phyloP scores from a whole-genome alignment of 2,329 filamentous ascomycete species.

The Fusarium lateritium region DNA sequence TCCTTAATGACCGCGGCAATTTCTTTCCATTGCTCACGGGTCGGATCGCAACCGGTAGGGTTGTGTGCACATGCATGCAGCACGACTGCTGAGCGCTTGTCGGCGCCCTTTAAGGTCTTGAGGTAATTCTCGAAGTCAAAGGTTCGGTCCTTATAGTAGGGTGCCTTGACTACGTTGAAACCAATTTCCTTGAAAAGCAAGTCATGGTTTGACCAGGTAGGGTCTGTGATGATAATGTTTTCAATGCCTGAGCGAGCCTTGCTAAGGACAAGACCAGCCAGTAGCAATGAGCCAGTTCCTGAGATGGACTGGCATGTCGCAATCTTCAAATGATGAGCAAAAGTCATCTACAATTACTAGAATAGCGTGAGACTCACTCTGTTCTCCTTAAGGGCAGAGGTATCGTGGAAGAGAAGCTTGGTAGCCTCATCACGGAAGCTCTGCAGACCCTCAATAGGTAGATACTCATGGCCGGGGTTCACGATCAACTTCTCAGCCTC shows the following conservation, averaged over 20 bases:
- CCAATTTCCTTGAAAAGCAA: constrained; percentile 55
- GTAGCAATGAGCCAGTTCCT: constrained; percentile 58
- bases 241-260: constrained; percentile 45
- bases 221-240: constrained; percentile 57
- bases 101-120: constrained; percentile 46
- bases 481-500: constrained; percentile 42
- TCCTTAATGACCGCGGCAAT: constrained; percentile 34
- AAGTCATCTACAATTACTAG: accelerated
- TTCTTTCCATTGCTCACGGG: constrained; percentile 43
- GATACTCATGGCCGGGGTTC: constrained; percentile 54
- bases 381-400: constrained; percentile 45
- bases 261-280: constrained; percentile 53
- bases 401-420: constrained; percentile 52
- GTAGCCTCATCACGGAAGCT: constrained; percentile 52
- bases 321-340: constrained; percentile 37
- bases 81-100: constrained; percentile 49
- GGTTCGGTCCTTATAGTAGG: constrained; percentile 54
- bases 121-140: constrained; percentile 55
- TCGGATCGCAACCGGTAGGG: constrained; percentile 59
- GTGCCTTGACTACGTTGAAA: constrained; percentile 51
- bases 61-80: constrained; percentile 62
- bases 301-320: constrained; percentile 57
- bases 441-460: constrained; percentile 55
- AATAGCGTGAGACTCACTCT: constrained; percentile 43
- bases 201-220: constrained; percentile 60